These are phyloP conservation scores for Mitragyna speciosa DNA, from an alignment of 257 asterid genomes.

Conservation along the genomic window DNA sequence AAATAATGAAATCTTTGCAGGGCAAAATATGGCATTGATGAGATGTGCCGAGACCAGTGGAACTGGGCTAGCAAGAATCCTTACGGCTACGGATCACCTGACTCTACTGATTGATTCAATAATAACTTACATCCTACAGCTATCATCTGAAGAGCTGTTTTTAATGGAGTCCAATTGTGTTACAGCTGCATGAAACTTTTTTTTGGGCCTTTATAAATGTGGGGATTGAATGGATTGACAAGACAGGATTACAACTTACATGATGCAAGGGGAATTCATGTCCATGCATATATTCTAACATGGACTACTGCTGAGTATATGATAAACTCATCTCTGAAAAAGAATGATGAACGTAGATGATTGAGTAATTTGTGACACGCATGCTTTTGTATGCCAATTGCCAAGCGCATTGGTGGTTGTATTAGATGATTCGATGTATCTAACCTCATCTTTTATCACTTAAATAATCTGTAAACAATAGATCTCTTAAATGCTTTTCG, in stretches of 20 bases:
- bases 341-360: background rate
- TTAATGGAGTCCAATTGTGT: background rate
- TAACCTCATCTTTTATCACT: too few species aligned
- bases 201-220: background rate
- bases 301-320: slow-evolving; percentile 1
- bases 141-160: background rate
- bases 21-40: slow-evolving; percentile 75
- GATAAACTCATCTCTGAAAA: background rate
- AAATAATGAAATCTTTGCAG: slow-evolving; percentile 29
- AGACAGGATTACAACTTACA: background rate
- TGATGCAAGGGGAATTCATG: background rate
- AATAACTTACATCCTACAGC: background rate
- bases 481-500: too few species aligned
- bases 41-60: slow-evolving; percentile 96
- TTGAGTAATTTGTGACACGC: background rate
- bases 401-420: too few species aligned
- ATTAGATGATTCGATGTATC: too few species aligned
- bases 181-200: background rate
- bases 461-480: too few species aligned
- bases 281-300: slow-evolving; percentile 8
- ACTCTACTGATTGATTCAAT: slow-evolving; percentile 29
- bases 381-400: background rate
- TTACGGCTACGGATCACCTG: slow-evolving; percentile 59
- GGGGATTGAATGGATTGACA: background rate
- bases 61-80: slow-evolving; percentile 99